Conservation (phyloP, 345 rosid species). For the Eucalyptus pumila region DNA sequence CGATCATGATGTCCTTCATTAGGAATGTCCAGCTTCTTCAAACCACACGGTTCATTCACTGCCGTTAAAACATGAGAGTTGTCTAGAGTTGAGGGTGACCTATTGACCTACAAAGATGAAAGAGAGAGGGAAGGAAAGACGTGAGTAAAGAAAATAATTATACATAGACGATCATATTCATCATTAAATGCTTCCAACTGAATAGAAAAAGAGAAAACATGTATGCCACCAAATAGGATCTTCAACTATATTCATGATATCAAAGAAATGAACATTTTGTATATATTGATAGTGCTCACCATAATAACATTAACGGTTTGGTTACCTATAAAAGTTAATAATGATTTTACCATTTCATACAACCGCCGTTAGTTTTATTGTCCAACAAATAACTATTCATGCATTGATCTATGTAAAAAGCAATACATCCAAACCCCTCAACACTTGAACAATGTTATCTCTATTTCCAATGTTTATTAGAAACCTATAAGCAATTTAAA, state of each 20-base stretch:
- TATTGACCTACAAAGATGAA: not conserved
- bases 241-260: not conserved
- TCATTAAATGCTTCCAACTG: not conserved
- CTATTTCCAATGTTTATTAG: not conserved
- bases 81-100: not conserved
- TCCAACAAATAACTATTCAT: not conserved
- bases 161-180: not conserved
- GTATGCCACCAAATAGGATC: not conserved
- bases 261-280: not conserved
- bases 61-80: not conserved
- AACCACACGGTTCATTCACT: not conserved
- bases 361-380: not conserved
- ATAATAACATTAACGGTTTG: not conserved
- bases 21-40: not conserved
- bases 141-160: not conserved
- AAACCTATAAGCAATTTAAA: not conserved
- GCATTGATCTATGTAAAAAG: not conserved
- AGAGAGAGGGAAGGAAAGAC: not conserved
- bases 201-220: not conserved
- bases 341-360: not conserved
- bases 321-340: not conserved
- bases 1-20: not conserved
- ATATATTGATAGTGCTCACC: not conserved
- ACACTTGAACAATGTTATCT: not conserved
- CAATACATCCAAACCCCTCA: not conserved